phyloP scores from a whole-genome alignment of 1,284 basidiomycete species.

The Marasmius sp. region DNA sequence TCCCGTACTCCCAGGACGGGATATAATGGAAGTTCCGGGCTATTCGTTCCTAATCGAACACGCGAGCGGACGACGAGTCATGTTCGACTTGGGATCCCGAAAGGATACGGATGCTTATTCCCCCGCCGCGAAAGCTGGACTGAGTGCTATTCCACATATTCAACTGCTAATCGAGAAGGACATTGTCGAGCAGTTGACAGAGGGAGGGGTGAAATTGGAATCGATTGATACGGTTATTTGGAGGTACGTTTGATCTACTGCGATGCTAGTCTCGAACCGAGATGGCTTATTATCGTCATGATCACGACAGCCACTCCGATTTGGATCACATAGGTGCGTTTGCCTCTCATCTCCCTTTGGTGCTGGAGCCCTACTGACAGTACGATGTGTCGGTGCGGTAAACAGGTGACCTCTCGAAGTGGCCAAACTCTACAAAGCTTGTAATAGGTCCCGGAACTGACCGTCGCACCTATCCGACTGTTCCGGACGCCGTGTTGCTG shows the following conservation, averaged over 20 bases:
- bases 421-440: conserved; percentile 18
- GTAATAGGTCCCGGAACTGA: conserved; percentile 16
- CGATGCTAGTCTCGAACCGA: too few species aligned
- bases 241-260: conserved; percentile 15
- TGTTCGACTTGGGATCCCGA: conserved; percentile 25
- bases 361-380: too few species aligned
- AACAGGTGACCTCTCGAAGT: conserved; percentile 22
- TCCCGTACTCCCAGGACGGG: conserved; percentile 19
- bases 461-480: conserved; percentile 7
- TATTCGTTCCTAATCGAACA: conserved; percentile 24
- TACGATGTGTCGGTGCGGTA: too few species aligned
- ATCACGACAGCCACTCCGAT: conserved; percentile 19
- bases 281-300: background rate
- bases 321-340: conserved; percentile 20
- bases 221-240: conserved; percentile 22
- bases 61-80: conserved; percentile 11
- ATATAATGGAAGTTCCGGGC: conserved; percentile 8
- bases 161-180: conserved; percentile 12
- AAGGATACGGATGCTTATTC: conserved; percentile 19
- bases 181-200: conserved; percentile 19
- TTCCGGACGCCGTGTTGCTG: conserved; percentile 13
- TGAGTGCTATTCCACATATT: background rate
- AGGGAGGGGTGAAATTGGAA: conserved; percentile 15
- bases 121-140: conserved; percentile 3
- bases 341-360: too few species aligned